These are phyloP conservation scores for Cyclotella baltica DNA, from an alignment of 108 stramenopile genomes.

Conservation along the genomic window DNA sequence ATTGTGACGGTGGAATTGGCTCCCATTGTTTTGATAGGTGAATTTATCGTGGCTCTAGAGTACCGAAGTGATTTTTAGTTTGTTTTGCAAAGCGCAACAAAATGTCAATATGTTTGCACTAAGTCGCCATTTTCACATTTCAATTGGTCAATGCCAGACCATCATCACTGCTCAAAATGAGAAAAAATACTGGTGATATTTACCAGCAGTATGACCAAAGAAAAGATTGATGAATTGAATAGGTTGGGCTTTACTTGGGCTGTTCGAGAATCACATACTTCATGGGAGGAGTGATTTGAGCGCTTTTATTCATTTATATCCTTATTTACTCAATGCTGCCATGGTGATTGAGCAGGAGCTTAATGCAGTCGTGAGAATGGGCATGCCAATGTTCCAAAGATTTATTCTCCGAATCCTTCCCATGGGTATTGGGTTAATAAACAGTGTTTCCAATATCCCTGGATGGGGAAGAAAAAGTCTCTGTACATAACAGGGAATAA, in stretches of 20 bases:
- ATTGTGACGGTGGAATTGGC: too few relatives aligned
- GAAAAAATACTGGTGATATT: slow-evolving; percentile 40
- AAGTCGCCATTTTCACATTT: too few relatives aligned
- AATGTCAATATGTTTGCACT: too few relatives aligned
- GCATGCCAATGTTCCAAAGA: slow-evolving; percentile 52
- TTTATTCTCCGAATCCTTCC: slow-evolving; percentile 37
- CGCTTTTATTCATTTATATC: background rate
- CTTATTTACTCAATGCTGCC: background rate
- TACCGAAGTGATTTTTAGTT: too few relatives aligned
- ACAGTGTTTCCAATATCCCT: slow-evolving; percentile 47
- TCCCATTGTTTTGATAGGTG: too few relatives aligned
- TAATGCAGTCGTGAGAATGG: slow-evolving; percentile 27
- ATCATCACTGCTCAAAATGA: slow-evolving; percentile 38
- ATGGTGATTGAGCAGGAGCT: slow-evolving; percentile 12
- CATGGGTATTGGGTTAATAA: slow-evolving; percentile 54
- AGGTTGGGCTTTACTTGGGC: slow-evolving; percentile 48
- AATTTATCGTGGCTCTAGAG: too few relatives aligned
- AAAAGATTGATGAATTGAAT: slow-evolving; percentile 35
- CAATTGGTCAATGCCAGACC: too few relatives aligned
- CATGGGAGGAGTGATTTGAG: slow-evolving; percentile 45
- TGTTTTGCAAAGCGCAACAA: too few relatives aligned
- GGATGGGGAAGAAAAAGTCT: slow-evolving; percentile 31
- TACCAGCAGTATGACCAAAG: slow-evolving; percentile 36
- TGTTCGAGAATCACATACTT: slow-evolving; percentile 30
- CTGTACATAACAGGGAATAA: slow-evolving; percentile 46